phyloP scores from a whole-genome alignment of 164 flowering plant genomes.

The Nymphaea thermarum region DNA sequence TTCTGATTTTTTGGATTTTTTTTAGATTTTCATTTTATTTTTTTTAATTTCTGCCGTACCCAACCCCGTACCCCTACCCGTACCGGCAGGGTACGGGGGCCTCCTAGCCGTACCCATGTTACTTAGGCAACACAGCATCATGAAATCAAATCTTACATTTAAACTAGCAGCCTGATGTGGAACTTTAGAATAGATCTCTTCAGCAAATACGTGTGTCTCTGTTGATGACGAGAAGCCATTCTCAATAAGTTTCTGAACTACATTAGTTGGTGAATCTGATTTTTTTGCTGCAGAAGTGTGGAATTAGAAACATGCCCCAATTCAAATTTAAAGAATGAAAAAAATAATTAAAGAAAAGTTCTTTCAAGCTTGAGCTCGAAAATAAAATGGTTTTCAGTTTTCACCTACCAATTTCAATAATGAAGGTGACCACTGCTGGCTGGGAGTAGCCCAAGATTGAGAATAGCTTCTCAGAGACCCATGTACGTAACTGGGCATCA shows the following conservation, averaged over 20 bases:
- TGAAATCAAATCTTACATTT: conserved; percentile 36
- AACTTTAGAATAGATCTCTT: conserved; percentile 51
- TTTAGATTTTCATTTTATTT: too few relatives aligned
- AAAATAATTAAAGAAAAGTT: neutral
- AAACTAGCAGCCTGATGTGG: conserved; percentile 52
- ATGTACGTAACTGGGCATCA: conserved; percentile 41
- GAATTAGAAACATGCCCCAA: neutral
- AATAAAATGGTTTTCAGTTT: conserved; percentile 1
- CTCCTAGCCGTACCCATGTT: too few relatives aligned
- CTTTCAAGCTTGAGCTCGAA: neutral
- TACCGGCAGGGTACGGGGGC: too few relatives aligned
- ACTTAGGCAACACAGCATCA: too few relatives aligned
- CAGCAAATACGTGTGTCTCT: conserved; percentile 54
- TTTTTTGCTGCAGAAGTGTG: conserved; percentile 49
- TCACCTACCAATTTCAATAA: conserved; percentile 58
- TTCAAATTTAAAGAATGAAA: too few relatives aligned
- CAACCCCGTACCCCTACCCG: too few relatives aligned
- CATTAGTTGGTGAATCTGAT: conserved; percentile 60
- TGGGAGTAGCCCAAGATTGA: conserved; percentile 65
- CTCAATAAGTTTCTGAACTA: conserved; percentile 37
- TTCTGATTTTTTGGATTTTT: too few relatives aligned
- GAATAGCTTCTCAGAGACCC: conserved; percentile 82
- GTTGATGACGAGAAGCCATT: conserved; percentile 39
- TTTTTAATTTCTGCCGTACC: too few relatives aligned
- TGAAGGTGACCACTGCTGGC: conserved; percentile 50